A percentile compares a stretch with the other conserved stretches of the same genome.
phyloP scores from a whole-genome alignment of 176 grass and related monocot genomes.

The Thinopyrum elongatum region DNA sequence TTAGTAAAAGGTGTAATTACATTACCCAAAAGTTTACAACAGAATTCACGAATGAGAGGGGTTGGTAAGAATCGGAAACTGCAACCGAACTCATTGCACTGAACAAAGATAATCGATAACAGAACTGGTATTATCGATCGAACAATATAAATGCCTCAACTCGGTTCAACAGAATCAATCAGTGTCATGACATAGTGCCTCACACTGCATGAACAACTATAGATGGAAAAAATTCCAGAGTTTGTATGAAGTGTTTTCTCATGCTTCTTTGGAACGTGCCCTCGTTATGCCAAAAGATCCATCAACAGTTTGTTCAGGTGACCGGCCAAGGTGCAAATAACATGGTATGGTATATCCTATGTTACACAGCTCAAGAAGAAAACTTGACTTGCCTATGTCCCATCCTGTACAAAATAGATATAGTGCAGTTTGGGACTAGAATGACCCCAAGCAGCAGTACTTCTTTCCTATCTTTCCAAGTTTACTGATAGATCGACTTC shows the following conservation, averaged over 20 bases:
- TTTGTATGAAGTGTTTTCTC: neutral
- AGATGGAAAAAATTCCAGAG: neutral
- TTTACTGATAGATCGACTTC: conserved; percentile 12
- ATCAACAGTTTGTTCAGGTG: neutral
- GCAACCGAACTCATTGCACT: no score
- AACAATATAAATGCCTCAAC: no score
- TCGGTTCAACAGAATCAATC: no score
- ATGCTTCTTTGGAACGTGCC: neutral
- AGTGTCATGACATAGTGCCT: neutral
- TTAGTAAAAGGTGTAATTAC: no score
- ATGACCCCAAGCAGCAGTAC: conserved; percentile 46
- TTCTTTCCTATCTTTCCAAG: conserved; percentile 45
- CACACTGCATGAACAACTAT: neutral
- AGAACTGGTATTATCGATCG: no score
- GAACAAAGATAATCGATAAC: no score
- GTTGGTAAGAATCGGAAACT: no score
- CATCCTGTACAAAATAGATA: conserved; percentile 23
- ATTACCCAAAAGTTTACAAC: no score
- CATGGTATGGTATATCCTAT: neutral
- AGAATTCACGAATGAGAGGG: no score
- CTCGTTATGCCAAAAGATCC: neutral
- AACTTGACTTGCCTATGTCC: neutral
- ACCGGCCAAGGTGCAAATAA: neutral
- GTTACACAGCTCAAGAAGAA: neutral
- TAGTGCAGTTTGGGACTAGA: no score